phyloP scores from a whole-genome alignment of 331 rosid species.

The Rosa hybrid region DNA sequence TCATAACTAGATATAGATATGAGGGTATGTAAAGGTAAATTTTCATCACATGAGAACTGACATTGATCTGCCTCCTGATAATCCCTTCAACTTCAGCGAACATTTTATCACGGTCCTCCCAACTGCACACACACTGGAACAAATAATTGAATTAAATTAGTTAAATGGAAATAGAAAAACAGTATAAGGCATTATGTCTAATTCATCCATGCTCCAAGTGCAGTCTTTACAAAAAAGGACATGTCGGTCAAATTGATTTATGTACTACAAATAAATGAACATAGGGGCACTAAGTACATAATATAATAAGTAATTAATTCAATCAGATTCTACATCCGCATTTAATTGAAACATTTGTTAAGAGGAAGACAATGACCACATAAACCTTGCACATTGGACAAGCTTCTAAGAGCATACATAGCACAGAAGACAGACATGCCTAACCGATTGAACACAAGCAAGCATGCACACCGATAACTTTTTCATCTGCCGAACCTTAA shows the following conservation, averaged over 20 bases:
- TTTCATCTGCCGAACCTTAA: not conserved
- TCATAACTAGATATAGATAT: not conserved
- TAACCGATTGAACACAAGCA: not conserved
- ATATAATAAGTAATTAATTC: not conserved
- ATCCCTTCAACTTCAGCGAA: conserved; percentile 94
- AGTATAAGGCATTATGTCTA: not conserved
- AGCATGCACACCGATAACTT: not conserved
- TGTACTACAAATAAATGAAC: not conserved
- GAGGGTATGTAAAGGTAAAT: not conserved
- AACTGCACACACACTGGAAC: conserved; percentile 88
- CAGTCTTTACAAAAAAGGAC: not conserved
- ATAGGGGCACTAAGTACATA: not conserved
- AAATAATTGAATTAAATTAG: not conserved
- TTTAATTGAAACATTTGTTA: not conserved
- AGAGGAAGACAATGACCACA: not conserved
- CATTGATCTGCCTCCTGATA: conserved; percentile 89
- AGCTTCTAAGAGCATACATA: not conserved
- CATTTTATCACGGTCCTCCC: conserved; percentile 97
- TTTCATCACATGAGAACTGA: conserved; percentile 31
- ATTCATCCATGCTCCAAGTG: not conserved
- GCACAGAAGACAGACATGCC: not conserved
- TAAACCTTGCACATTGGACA: not conserved
- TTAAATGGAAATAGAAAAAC: not conserved
- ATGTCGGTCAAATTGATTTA: not conserved
- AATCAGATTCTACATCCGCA: not conserved